A percentile compares a stretch with the other conserved stretches of the same genome.
Conservation (phyloP, 148 eudicot genomes). For the Diospyros kaki region DNA sequence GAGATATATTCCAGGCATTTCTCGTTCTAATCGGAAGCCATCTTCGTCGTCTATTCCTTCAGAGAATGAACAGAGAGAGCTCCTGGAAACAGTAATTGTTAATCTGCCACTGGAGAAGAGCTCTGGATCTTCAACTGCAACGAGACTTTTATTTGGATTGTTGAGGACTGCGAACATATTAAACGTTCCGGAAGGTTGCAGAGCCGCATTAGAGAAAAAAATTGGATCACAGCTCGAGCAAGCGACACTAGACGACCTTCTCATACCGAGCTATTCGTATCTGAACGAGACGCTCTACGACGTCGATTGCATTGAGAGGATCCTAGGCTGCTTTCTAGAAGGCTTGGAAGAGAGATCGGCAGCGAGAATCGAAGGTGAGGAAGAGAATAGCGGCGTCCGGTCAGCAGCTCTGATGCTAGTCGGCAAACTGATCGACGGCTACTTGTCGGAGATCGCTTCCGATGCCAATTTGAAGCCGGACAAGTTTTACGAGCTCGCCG, state of each 20-base stretch:
- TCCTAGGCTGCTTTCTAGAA: slow-evolving; percentile 52
- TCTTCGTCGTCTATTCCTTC: slow-evolving; percentile 49
- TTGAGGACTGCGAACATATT: slow-evolving; percentile 72
- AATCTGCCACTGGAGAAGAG: slow-evolving; percentile 50
- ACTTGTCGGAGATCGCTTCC: slow-evolving; percentile 85
- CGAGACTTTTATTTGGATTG: slow-evolving; percentile 60
- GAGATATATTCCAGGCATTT: slow-evolving; percentile 64
- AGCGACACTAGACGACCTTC: slow-evolving; percentile 76
- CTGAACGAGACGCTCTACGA: slow-evolving; percentile 85
- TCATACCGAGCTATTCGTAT: slow-evolving; percentile 94
- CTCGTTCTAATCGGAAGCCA: slow-evolving; percentile 49
- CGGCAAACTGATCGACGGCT: slow-evolving; percentile 89
- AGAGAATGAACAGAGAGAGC: slow-evolving; percentile 69
- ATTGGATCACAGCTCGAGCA: slow-evolving; percentile 76
- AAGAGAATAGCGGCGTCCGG: slow-evolving; percentile 29
- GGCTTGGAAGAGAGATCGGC: slow-evolving; percentile 30
- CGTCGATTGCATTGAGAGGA: slow-evolving; percentile 84
- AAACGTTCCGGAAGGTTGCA: slow-evolving; percentile 43
- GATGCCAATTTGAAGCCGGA: slow-evolving; percentile 74
- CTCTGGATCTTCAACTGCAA: slow-evolving; percentile 30
- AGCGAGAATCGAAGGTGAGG: slow-evolving; percentile 29
- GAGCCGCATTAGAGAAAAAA: slow-evolving; percentile 55
- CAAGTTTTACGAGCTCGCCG: slow-evolving; percentile 54
- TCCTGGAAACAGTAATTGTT: slow-evolving; percentile 49
- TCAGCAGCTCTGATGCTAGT: slow-evolving; percentile 59